Evolutionary conservation across 2,329 filamentous ascomycete genomes (phyloP), one percentile per base, ranked within the genome.

Genomic region (Aquanectria penicillioides): DNA sequence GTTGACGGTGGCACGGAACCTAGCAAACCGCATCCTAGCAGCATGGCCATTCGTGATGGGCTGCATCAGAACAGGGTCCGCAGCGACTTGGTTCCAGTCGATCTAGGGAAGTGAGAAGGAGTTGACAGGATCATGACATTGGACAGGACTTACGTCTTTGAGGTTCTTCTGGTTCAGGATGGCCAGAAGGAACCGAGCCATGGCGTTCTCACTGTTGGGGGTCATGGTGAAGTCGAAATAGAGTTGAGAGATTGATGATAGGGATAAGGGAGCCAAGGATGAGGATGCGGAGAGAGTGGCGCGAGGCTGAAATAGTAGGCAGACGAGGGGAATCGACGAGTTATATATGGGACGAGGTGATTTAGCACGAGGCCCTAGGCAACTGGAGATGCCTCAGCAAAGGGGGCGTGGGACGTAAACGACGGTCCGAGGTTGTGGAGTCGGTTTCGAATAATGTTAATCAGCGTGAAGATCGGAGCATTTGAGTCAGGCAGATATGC

Each of bases 31-130:
- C 85, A 87, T 87, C 43, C 85, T 81, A 26, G 85, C 85, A 25
- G 85, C 85, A 71, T 87, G 85, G 38, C 85, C 85, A 67, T 87
- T 87, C 61, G 83, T 80, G 58, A 87, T 86, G 64, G 80, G 76
- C 46, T 85, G 78, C 20, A 80, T 62, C 9, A 87, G 77, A 43
- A 84, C 78, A 17, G 84, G 83, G 59, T 86, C 82, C 29, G 77
- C 71, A 50, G 85, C 85, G 38, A 87, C 85, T 68, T 79, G 73
- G 59, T 82, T 82, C 85, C 85, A 87, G 70, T 87, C 82, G 67
- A 87, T 85, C 85, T 87, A 54, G 18, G 44, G 22, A 38, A 61
- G 66, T 69, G 53, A 64, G 57, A 57, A n/a, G n/a, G 26, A 33
- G 15, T 20, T 47, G 26, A 10, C 7, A 7, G 34, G 37, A 41